Evolutionary conservation across 2,329 filamentous ascomycete species (phyloP).

Genomic region (Xylaria sp.): DNA sequence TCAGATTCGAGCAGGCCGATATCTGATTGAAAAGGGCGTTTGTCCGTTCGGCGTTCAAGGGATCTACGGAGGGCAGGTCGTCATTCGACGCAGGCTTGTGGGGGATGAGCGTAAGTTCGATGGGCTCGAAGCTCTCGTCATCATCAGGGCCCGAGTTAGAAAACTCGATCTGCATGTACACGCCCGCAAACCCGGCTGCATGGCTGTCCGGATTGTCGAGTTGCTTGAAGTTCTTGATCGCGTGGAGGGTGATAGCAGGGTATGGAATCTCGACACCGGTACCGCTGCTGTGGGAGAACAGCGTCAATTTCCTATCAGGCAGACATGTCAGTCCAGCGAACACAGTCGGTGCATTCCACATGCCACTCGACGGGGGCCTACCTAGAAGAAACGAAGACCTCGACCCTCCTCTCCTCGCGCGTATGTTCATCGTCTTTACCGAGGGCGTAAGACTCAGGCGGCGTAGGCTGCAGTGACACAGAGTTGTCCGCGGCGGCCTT

Average conservation of each 20-base stretch:
- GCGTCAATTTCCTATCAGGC: constrained; percentile 57
- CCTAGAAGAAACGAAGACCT: constrained; percentile 65
- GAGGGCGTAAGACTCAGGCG: constrained; percentile 42
- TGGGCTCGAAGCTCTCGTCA: constrained; percentile 66
- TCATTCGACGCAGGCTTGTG: constrained; percentile 37
- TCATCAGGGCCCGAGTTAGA: constrained; percentile 65
- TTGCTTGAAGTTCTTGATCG: constrained; percentile 64
- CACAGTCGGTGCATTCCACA: constrained; percentile 40
- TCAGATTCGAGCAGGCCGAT: constrained; percentile 75
- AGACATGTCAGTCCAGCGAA: constrained; percentile 3
- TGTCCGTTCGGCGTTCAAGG: constrained; percentile 41
- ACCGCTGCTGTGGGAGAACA: constrained; percentile 65
- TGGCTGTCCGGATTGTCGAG: constrained; percentile 45
- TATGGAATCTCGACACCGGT: constrained; percentile 74
- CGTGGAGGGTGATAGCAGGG: constrained; percentile 76
- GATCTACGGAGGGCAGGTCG: constrained; percentile 35
- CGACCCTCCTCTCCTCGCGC: constrained; percentile 53
- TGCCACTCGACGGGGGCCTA: constrained; percentile 42
- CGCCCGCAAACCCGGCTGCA: constrained; percentile 50
- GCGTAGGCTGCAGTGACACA: constrained; percentile 32
- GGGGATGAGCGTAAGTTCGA: constrained; percentile 72
- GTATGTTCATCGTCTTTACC: constrained; percentile 41
- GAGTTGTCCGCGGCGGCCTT: constrained; percentile 45
- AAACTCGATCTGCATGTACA: constrained; percentile 73
- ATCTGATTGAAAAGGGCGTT: constrained; percentile 70